A percentile compares a stretch with the other conserved stretches of the same genome.
Conservation (phyloP, 2,329 filamentous ascomycete genomes). For the Verticillium klebahnii region DNA sequence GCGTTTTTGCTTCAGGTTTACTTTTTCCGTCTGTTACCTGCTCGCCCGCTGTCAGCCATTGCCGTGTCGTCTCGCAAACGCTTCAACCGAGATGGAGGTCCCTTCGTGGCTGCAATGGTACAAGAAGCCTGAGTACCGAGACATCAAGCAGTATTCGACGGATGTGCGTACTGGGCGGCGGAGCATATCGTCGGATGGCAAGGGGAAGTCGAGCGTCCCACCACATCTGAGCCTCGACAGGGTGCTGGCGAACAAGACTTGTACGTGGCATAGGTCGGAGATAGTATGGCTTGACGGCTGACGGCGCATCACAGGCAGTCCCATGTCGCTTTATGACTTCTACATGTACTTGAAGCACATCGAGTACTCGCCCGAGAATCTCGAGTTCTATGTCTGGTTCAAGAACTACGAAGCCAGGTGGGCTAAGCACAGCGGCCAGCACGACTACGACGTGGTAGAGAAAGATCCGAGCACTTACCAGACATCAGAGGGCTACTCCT, state of each 20-base stretch:
- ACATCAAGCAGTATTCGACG: conserved; percentile 39
- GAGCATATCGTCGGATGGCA: conserved; percentile 28
- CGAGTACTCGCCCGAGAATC: conserved; percentile 42
- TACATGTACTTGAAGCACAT: conserved; percentile 48
- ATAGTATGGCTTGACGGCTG: not conserved
- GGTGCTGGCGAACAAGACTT: conserved; percentile 43
- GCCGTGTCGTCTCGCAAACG: not conserved
- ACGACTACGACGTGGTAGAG: conserved; percentile 7
- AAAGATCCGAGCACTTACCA: conserved; percentile 6
- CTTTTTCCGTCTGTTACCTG: not conserved
- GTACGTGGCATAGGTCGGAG: conserved; percentile 15
- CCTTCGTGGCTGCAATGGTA: conserved; percentile 39
- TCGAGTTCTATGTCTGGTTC: conserved; percentile 46
- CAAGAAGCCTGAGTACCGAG: conserved; percentile 44
- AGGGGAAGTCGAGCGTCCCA: conserved; percentile 30
- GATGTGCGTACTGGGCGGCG: conserved; percentile 29
- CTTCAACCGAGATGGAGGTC: conserved; percentile 8
- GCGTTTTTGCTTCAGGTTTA: not conserved
- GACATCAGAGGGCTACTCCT: conserved; percentile 3
- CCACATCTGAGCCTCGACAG: conserved; percentile 35
- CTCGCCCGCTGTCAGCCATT: not conserved
- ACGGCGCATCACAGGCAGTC: conserved; percentile 28
- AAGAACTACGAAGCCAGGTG: conserved; percentile 35
- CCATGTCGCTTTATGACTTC: conserved; percentile 45
- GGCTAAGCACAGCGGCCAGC: conserved; percentile 10